These are phyloP conservation scores for Candida sakaeoensis DNA, from an alignment of 805 yeast genomes.

Conservation along the genomic window DNA sequence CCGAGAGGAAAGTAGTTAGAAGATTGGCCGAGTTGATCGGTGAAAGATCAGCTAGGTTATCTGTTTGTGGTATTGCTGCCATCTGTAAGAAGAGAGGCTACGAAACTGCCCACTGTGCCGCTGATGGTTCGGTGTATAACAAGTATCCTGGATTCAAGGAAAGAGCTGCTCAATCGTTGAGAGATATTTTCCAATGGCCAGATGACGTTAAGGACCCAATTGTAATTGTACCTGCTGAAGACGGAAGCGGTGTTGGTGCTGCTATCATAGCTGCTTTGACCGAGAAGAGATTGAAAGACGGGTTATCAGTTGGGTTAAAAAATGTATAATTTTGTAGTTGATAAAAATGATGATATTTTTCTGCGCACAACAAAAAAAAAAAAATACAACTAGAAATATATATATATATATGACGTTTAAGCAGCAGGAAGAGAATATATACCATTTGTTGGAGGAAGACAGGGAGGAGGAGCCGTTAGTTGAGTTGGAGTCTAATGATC, in stretches of 20 bases:
- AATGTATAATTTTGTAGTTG: constrained; percentile 2
- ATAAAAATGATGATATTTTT: too few relatives aligned
- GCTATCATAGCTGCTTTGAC: constrained; percentile 97
- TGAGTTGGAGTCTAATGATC: constrained; percentile 1
- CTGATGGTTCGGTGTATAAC: constrained; percentile 95
- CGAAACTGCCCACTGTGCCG: constrained; percentile 82
- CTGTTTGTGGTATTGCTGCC: constrained; percentile 94
- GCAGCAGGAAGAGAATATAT: background rate
- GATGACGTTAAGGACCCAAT: constrained; percentile 66
- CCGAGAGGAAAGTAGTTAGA: constrained; percentile 81
- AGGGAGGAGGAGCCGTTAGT: background rate
- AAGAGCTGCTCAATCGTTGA: constrained; percentile 83
- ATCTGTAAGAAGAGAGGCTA: constrained; percentile 82
- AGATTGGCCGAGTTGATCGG: constrained; percentile 84
- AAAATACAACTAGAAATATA: background rate
- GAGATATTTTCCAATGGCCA: constrained; percentile 84
- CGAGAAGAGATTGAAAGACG: constrained; percentile 67
- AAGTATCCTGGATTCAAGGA: constrained; percentile 88
- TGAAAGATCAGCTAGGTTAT: constrained; percentile 86
- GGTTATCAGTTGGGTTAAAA: constrained; percentile 58
- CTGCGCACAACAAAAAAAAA: constrained; percentile 1
- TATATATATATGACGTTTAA: background rate
- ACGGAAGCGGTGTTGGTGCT: constrained; percentile 98
- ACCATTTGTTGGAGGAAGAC: constrained; percentile 1
- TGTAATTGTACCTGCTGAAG: constrained; percentile 87